Evolutionary conservation across 2,329 filamentous ascomycete genomes (phyloP).

Genomic region (Fusarium paranaense): DNA sequence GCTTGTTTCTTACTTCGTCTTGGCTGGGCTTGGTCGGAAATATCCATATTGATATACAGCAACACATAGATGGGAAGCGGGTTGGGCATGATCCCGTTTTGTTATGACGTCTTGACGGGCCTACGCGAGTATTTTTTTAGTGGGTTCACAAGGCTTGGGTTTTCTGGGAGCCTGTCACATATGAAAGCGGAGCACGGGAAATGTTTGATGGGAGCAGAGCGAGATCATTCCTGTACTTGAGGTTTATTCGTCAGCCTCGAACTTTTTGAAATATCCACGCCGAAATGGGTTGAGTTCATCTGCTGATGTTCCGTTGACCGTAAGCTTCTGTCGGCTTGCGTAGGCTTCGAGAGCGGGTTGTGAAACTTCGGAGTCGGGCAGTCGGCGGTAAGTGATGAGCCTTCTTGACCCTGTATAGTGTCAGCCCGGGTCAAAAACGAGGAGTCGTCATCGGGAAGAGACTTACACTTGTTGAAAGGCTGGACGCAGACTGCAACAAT

Average conservation of each 20-base stretch:
- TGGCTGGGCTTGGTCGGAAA: slow-evolving; percentile 19
- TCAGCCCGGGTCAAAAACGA: neutral
- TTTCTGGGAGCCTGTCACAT: slow-evolving; percentile 33
- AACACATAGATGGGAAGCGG: slow-evolving; percentile 41
- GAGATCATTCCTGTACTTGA: slow-evolving; percentile 36
- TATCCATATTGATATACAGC: slow-evolving; percentile 25
- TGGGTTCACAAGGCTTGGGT: slow-evolving; percentile 26
- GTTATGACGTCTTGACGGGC: slow-evolving; percentile 33
- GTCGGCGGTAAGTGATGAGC: slow-evolving; percentile 85
- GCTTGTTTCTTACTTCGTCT: slow-evolving; percentile 14
- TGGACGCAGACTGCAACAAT: slow-evolving; percentile 84
- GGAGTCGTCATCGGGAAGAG: neutral
- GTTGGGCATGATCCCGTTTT: slow-evolving; percentile 29
- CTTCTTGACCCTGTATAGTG: slow-evolving; percentile 78
- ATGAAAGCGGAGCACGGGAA: slow-evolving; percentile 37
- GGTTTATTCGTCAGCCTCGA: slow-evolving; percentile 53
- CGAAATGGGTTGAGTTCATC: slow-evolving; percentile 72
- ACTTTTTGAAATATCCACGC: slow-evolving; percentile 68
- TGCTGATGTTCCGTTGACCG: slow-evolving; percentile 60
- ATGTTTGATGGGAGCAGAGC: slow-evolving; percentile 37
- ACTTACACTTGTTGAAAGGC: slow-evolving; percentile 86
- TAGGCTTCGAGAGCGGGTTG: slow-evolving; percentile 53
- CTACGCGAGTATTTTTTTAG: slow-evolving; percentile 23
- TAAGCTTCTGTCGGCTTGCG: slow-evolving; percentile 43
- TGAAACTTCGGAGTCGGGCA: slow-evolving; percentile 70